A percentile compares a stretch with the other conserved stretches of the same genome.
These are phyloP conservation scores for Thozetella sp. DNA, from an alignment of 495 filamentous ascomycete genomes.

Conservation along the genomic window DNA sequence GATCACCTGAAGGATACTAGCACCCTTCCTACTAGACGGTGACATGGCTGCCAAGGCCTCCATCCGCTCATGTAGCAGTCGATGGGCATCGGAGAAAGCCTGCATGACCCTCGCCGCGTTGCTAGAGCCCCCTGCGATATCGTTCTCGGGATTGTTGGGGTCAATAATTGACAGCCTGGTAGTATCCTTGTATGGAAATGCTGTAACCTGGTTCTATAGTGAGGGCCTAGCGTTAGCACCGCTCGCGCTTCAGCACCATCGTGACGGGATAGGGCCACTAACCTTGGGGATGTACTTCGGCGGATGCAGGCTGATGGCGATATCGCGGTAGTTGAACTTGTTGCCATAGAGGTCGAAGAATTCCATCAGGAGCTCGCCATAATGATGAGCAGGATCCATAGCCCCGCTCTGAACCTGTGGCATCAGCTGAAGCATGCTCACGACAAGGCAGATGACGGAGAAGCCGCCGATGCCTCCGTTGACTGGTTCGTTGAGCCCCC, in stretches of 20 bases:
- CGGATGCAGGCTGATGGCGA: constrained; percentile 75
- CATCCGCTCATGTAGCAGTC: constrained; percentile 60
- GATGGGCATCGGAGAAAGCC: constrained; percentile 65
- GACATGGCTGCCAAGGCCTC: constrained; percentile 20
- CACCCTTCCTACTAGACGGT: constrained; percentile 19
- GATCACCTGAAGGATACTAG: constrained; percentile 65
- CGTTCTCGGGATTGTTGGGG: constrained; percentile 80
- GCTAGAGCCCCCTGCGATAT: constrained; percentile 80
- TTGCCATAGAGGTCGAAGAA: constrained; percentile 91
- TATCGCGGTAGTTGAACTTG: constrained; percentile 63
- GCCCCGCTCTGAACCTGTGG: constrained; percentile 63
- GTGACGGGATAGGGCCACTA: constrained; percentile 23
- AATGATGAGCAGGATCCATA: constrained; percentile 59
- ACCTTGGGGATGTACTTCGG: constrained; percentile 76
- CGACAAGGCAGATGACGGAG: constrained; percentile 89
- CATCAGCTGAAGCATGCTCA: constrained; percentile 78
- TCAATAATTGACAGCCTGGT: constrained; percentile 77
- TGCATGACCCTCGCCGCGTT: constrained; percentile 63
- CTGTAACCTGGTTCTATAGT: constrained; percentile 27
- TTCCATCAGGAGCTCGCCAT: constrained; percentile 78
- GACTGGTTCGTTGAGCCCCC: constrained; percentile 86
- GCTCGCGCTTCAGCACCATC: not conserved
- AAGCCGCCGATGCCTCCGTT: constrained; percentile 94
- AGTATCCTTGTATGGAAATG: constrained; percentile 48
- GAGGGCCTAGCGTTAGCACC: not conserved